phyloP scores from a whole-genome alignment of 768 basidiomycete species.

The Crucibulum laeve region DNA sequence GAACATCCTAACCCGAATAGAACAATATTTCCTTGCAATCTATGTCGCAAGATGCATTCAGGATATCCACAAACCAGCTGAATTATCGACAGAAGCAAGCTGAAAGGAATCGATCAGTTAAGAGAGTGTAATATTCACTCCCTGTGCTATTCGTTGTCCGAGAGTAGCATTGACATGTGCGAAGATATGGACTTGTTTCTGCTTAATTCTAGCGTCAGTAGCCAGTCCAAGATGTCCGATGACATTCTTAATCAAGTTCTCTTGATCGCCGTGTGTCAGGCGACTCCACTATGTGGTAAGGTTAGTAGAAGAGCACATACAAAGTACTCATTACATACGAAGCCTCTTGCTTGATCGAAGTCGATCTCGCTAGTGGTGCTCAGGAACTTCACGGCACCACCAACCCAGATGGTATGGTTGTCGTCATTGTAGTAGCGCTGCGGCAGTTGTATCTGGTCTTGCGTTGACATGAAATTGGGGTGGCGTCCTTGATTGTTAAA shows the following conservation, averaged over 20 bases:
- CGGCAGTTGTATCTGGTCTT: conserved; percentile 24
- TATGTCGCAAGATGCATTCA: too few relatives aligned
- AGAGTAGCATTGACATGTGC: conserved; percentile 29
- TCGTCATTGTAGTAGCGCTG: conserved; percentile 30
- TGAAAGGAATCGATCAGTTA: too few relatives aligned
- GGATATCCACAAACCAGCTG: too few relatives aligned
- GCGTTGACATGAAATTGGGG: conserved; percentile 32
- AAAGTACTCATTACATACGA: conserved; percentile 11
- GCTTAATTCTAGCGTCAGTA: conserved; percentile 19
- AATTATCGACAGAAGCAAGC: too few relatives aligned
- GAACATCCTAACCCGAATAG: too few relatives aligned
- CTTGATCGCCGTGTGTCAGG: conserved; percentile 27
- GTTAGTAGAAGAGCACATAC: not conserved
- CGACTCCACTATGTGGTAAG: conserved; percentile 20
- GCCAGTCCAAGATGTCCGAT: conserved; percentile 33
- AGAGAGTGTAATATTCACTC: conserved; percentile 15
- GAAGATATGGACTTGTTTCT: conserved; percentile 28
- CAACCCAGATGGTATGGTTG: conserved; percentile 34
- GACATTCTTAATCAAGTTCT: conserved; percentile 31
- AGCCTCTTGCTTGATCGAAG: conserved; percentile 33
- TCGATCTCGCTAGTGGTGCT: conserved; percentile 30
- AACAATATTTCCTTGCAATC: too few relatives aligned
- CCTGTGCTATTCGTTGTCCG: conserved; percentile 28
- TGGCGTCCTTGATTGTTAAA: conserved; percentile 32
- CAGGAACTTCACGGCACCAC: conserved; percentile 33